Base-by-base conservation (phyloP, 345 rosid species). In the Corymbia maculata region DNA sequence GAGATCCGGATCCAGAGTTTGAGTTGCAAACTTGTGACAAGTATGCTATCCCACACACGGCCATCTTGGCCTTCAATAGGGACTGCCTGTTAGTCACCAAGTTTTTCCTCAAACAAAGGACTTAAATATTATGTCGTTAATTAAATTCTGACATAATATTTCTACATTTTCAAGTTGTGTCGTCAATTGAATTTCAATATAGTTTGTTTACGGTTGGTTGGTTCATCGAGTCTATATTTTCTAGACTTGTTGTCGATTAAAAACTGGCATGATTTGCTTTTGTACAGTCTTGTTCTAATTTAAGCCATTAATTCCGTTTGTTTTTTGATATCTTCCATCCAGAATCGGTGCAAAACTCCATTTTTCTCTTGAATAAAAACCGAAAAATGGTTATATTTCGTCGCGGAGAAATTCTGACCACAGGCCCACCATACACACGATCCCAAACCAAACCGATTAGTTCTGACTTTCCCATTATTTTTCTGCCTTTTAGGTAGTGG, bases 241-340 rank as follows among this genome's bases (percentile, higher is more conserved):
- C 12, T 13, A 26, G 0, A 12, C 0, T 26, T 61, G 30, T 12
- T 7, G 0, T 61, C 3, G 15, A 61, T 61, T 61, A 61, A 61
- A 61, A 26, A 9, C 28, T 26, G 15, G 28, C 32, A 59, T 0
- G 1, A 7, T 26, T 61, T 12, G 2, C 2, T 0, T 61, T 1
- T 26, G 2, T 61, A 26, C 10, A 61, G 8, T 26, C 0, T 0
- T 61, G 68, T 3, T 55, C 28, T 55, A 55, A 21, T 55, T 22
- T 55, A 12, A 55, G 61, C 26, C 24, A 22, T 4, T 0, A 2
- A 12, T 55, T 55, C 0, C 24, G 0, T 11, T 55, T 55, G 28
- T 11, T 22, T 8, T 55, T 5, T 55, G 61, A 22, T 55, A 9
- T 55, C 61, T 55, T 28, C 24, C 24, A 11, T 22, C 24, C 21